Evolutionary conservation across 371 early-diverging fungal genomes (phyloP).

Genomic region (Conidiobolus incongruus): DNA sequence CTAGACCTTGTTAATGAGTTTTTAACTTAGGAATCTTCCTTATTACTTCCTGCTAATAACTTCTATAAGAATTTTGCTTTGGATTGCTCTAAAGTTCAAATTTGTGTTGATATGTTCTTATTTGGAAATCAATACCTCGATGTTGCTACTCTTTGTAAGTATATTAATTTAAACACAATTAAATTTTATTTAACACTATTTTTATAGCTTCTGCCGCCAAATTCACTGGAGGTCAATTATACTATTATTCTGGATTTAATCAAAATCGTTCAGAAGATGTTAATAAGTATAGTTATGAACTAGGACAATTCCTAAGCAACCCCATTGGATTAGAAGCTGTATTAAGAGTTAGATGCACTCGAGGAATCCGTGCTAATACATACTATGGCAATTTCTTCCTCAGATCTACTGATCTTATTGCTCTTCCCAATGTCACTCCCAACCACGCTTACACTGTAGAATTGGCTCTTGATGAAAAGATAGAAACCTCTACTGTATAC

Average conservation of each 20-base stretch:
- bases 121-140: constrained; percentile 84
- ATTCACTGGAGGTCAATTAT: constrained; percentile 87
- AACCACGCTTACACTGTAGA: constrained; percentile 88
- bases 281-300: constrained; percentile 69
- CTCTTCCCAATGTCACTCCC: constrained; percentile 85
- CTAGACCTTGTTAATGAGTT: neutral
- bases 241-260: constrained; percentile 90
- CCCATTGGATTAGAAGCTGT: constrained; percentile 90
- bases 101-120: constrained; percentile 82
- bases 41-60: constrained; percentile 54
- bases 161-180: neutral
- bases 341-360: constrained; percentile 77
- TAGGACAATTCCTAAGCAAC: constrained; percentile 57
- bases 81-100: constrained; percentile 74
- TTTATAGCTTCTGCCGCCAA: constrained; percentile 38
- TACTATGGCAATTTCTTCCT: constrained; percentile 95
- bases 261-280: constrained; percentile 69
- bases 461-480: constrained; percentile 60
- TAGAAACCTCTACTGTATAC: constrained; percentile 56
- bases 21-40: constrained; percentile 32
- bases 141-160: constrained; percentile 63
- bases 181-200: neutral
- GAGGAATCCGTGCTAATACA: constrained; percentile 58
- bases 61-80: constrained; percentile 92
- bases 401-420: constrained; percentile 82